phyloP scores from a whole-genome alignment of 345 rosid species.

The Ceriops tagal region DNA sequence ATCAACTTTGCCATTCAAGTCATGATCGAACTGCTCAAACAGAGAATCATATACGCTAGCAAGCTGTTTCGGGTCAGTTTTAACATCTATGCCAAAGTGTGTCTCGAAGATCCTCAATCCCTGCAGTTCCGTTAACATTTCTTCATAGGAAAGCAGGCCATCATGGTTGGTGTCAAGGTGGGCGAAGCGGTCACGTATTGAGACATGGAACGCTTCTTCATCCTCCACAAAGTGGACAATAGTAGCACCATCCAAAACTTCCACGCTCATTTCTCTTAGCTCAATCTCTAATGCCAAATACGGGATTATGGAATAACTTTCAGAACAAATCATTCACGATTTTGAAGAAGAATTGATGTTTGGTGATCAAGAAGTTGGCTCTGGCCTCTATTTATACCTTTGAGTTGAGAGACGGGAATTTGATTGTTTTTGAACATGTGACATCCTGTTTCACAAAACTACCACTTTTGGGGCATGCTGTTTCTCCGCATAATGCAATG shows the following conservation, averaged over 20 bases:
- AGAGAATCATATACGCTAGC: conserved; percentile 26
- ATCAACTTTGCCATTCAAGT: conserved; percentile 36
- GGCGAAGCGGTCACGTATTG: conserved; percentile 21
- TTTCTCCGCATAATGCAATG: too few species aligned
- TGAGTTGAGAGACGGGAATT: too few species aligned
- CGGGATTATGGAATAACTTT: too few species aligned
- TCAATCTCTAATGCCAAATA: too few species aligned
- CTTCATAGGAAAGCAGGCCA: conserved; percentile 41
- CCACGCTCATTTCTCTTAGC: conserved; percentile 36
- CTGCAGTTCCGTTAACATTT: conserved; percentile 42
- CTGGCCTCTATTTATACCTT: too few species aligned
- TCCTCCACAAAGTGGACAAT: conserved; percentile 41
- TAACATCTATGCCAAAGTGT: conserved; percentile 35
- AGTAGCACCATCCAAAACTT: conserved; percentile 33
- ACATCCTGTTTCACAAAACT: too few species aligned
- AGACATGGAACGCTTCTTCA: conserved; percentile 38
- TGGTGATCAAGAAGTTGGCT: too few species aligned
- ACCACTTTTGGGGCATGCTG: too few species aligned
- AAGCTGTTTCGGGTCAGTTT: conserved; percentile 27
- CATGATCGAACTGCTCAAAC: conserved; percentile 38
- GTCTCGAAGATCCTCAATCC: conserved; percentile 39
- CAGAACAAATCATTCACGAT: too few species aligned
- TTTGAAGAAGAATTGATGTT: too few species aligned
- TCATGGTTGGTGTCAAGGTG: conserved; percentile 33
- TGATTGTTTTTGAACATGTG: too few species aligned